These are phyloP conservation scores for Solanum piurae DNA, from an alignment of 257 asterid species.

Conservation along the genomic window DNA sequence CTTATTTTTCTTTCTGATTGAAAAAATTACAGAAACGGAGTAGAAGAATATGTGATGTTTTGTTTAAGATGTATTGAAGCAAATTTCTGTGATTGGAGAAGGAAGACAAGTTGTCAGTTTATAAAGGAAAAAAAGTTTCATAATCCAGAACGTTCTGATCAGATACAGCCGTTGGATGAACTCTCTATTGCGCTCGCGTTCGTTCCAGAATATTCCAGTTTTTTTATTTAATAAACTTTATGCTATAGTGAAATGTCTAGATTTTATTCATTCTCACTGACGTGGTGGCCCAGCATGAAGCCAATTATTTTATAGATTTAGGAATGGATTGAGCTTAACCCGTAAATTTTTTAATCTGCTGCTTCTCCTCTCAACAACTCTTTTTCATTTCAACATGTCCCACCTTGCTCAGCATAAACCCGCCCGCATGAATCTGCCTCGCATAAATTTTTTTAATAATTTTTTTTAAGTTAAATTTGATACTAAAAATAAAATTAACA, in stretches of 20 bases:
- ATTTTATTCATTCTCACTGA: background rate
- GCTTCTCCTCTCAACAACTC: rapidly evolving
- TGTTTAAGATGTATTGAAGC: background rate
- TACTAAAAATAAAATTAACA: no score
- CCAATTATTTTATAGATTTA: background rate
- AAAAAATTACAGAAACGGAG: background rate
- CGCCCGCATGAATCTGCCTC: rapidly evolving
- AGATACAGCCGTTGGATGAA: background rate
- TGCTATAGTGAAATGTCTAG: no score
- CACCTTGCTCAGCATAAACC: no score
- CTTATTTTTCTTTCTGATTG: background rate
- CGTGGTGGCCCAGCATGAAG: background rate
- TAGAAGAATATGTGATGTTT: background rate
- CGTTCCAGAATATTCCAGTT: constrained; percentile 5
- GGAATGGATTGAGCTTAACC: no score
- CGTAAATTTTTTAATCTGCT: no score
- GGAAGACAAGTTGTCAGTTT: background rate
- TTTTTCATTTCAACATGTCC: no score
- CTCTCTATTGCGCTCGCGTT: background rate
- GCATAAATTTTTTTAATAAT: no score
- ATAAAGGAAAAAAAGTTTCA: background rate
- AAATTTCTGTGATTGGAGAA: background rate
- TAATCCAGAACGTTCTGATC: constrained; percentile 9
- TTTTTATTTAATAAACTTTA: background rate
- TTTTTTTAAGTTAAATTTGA: no score